Conservation (phyloP, 2,329 filamentous ascomycete genomes). For the Keithomyces neogunnii region DNA sequence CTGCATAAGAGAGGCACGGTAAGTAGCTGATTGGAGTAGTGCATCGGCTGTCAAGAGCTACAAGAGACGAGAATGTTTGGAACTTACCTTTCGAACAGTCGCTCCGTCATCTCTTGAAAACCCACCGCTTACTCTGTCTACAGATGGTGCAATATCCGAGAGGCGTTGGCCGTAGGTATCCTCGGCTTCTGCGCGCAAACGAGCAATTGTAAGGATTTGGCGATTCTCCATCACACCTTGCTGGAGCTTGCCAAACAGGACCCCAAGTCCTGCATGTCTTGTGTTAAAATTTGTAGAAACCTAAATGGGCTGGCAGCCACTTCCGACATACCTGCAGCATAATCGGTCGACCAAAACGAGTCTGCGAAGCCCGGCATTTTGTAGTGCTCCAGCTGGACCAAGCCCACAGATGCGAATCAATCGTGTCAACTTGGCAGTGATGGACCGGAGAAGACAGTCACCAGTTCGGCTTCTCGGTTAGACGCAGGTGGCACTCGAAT, state of each 20-base stretch:
- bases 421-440: neutral
- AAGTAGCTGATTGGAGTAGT: conserved; percentile 7
- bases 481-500: neutral
- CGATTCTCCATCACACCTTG: conserved; percentile 94
- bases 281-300: neutral
- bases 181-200: conserved; percentile 91
- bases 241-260: conserved; percentile 93
- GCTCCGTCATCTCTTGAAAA: conserved; percentile 91
- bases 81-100: conserved; percentile 77
- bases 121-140: conserved; percentile 74
- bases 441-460: neutral
- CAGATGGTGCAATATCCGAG: conserved; percentile 69
- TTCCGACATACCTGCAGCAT: conserved; percentile 67
- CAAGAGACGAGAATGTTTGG: neutral
- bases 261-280: conserved; percentile 59
- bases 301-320: neutral
- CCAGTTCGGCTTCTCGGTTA: neutral
- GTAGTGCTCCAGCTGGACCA: conserved; percentile 11
- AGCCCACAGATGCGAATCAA: neutral
- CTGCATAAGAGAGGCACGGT: conserved; percentile 32
- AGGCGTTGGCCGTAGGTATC: conserved; percentile 78
- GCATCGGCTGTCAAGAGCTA: neutral
- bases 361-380: conserved; percentile 84
- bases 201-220: conserved; percentile 84
- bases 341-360: conserved; percentile 97